A percentile compares a stretch with the other conserved stretches of the same genome.
Evolutionary conservation across 805 yeast species (phyloP).

Genomic region (Saturnispora halmiae): DNA sequence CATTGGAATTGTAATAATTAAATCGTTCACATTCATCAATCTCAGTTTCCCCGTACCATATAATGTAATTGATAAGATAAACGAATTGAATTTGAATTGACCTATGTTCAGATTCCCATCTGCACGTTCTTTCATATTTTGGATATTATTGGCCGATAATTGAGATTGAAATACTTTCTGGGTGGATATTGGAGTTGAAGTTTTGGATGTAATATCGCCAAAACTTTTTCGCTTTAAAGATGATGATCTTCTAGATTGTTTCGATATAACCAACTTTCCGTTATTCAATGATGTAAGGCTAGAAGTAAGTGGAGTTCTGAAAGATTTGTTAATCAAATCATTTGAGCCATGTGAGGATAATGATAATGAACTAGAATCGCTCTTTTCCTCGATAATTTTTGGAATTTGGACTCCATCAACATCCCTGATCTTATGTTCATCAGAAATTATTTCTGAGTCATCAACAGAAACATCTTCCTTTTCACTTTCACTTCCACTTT

Average conservation of each 20-base stretch:
- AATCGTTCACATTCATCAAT: slow-evolving; percentile 68
- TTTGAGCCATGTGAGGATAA: slow-evolving; percentile 1
- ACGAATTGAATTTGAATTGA: slow-evolving; percentile 41
- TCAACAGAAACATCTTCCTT: background rate
- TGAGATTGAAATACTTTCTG: background rate
- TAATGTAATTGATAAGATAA: slow-evolving; percentile 60
- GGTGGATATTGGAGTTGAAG: no score
- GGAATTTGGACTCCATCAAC: background rate
- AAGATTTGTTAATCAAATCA: no score
- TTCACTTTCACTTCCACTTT: background rate
- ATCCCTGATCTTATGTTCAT: background rate
- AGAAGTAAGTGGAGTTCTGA: no score
- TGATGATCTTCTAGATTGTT: background rate
- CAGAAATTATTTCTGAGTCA: background rate
- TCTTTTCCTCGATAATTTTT: background rate
- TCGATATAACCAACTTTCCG: background rate
- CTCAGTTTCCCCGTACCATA: slow-evolving; percentile 63
- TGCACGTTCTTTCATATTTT: slow-evolving; percentile 69
- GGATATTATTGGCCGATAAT: slow-evolving; percentile 15
- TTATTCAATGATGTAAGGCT: no score
- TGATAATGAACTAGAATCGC: background rate
- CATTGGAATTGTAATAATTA: slow-evolving; percentile 56
- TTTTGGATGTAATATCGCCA: no score
- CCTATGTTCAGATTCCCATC: slow-evolving; percentile 62
- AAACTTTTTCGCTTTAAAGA: no score